Conservation (phyloP, 148 eudicot genomes). For the Camellia sinensis region DNA sequence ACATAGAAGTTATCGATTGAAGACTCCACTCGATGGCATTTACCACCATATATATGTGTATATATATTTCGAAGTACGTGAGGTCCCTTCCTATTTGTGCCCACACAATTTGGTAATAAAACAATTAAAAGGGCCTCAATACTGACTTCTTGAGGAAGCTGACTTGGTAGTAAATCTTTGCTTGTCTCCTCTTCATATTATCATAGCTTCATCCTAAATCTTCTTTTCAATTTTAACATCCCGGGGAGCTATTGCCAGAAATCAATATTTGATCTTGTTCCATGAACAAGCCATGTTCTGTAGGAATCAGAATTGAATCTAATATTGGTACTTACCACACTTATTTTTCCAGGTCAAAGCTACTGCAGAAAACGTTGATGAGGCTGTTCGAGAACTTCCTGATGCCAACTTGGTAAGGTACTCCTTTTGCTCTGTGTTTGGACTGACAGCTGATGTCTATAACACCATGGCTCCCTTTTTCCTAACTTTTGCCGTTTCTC, state of each 20-base stretch:
- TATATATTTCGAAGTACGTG: background rate
- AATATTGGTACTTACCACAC: background rate
- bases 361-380: constrained; percentile 94
- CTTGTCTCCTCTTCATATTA: background rate
- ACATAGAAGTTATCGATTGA: no score
- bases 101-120: background rate
- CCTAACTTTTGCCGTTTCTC: background rate
- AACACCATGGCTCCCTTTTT: background rate
- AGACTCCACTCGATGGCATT: no score
- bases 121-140: background rate
- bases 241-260: no score
- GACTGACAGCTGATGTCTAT: constrained; percentile 6
- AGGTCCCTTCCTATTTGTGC: background rate
- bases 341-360: constrained; percentile 71
- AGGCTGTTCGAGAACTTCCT: constrained; percentile 98
- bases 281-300: no score
- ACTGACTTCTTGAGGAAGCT: background rate
- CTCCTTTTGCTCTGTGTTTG: constrained; percentile 41
- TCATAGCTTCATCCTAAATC: background rate
- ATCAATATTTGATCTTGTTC: no score
- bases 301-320: background rate
- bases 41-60: no score
- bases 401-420: constrained; percentile 99
- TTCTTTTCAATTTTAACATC: background rate
- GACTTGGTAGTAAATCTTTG: background rate